Percentiles rank a stretch among this genome's conserved stretches.
Conservation (phyloP, 106 monocot species). For the Dendrobium chrysotoxum region DNA sequence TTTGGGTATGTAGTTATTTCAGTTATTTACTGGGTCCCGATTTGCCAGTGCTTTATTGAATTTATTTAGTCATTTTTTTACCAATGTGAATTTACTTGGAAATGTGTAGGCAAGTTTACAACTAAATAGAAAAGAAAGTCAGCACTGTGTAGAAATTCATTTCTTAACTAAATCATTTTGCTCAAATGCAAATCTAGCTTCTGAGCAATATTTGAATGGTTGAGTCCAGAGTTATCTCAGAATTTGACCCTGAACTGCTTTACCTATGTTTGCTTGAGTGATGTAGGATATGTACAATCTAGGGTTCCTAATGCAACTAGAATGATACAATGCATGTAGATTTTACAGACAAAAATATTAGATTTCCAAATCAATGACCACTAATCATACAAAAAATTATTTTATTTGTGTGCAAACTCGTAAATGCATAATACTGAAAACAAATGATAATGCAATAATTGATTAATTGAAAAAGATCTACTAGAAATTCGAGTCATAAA, state of each 20-base stretch:
- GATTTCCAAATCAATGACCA: neutral
- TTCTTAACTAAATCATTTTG: neutral
- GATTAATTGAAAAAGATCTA: neutral
- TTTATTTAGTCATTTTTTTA: neutral
- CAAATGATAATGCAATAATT: neutral
- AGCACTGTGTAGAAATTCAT: neutral
- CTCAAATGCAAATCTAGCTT: neutral
- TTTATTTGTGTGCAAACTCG: neutral
- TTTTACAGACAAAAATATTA: neutral
- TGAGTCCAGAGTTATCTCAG: neutral
- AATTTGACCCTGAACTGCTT: neutral
- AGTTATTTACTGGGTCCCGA: neutral
- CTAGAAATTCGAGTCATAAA: neutral
- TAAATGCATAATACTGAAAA: neutral
- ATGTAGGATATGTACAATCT: neutral
- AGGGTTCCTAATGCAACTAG: neutral
- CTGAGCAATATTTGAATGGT: neutral
- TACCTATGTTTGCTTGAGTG: neutral
- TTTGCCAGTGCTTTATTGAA: neutral
- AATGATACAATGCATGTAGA: neutral
- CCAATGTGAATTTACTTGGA: neutral
- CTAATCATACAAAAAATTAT: neutral
- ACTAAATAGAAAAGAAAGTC: neutral
- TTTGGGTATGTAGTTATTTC: slow-evolving; percentile 48
- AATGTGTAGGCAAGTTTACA: neutral